Evolutionary conservation across 108 stramenopile species (phyloP), one percentile per base, ranked within the genome.

Genomic region (Cyclotella atomus): DNA sequence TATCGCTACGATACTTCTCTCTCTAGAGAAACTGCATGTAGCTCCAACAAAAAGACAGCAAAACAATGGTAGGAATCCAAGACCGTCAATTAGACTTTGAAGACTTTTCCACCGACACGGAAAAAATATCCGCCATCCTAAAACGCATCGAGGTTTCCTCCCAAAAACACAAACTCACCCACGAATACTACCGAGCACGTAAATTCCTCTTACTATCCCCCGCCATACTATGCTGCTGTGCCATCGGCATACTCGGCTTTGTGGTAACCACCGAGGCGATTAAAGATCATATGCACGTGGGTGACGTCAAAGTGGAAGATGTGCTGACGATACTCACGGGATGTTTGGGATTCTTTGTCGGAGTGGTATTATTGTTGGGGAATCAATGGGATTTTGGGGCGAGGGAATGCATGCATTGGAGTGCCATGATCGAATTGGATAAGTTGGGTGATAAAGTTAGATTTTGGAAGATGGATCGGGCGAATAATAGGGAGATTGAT

Each of bases 71-170:
- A 61, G 60, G 60, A 8, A 68, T 70, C 43, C 53, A 65, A 63
- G 76, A 77, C 50, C 60, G 61, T n/a, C 68, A 70, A 63, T 62
- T 77, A 68, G 76, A 77, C 61, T 77, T 77, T 52, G 76, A 77
- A 62, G 76, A 77, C 21, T 77, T 77, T 17, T 70, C 68, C 52
- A 46, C 76, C 54, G 76, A 77, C 62, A 63, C 68, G 23, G 76
- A 77, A 60, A 77, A 77, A 68, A 16, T 78, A 49, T 78, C 77
- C 53, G 70, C 77, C 54, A 59, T 78, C 29, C 65, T 71, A 8
- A 78, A 71, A 65, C 77, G 70, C 0, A 52, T 45, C 49, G 70
- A 71, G 30, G 30, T 71, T 44, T 71, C 70, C 64, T 66, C 70
- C 32, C 64, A 70, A 49, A 70, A 65, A 30, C 77, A 78, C 38